Percentiles rank a stretch among this genome's conserved stretches.
phyloP scores from a whole-genome alignment of 805 yeast genomes.

The Wickerhamiella siamensis region DNA sequence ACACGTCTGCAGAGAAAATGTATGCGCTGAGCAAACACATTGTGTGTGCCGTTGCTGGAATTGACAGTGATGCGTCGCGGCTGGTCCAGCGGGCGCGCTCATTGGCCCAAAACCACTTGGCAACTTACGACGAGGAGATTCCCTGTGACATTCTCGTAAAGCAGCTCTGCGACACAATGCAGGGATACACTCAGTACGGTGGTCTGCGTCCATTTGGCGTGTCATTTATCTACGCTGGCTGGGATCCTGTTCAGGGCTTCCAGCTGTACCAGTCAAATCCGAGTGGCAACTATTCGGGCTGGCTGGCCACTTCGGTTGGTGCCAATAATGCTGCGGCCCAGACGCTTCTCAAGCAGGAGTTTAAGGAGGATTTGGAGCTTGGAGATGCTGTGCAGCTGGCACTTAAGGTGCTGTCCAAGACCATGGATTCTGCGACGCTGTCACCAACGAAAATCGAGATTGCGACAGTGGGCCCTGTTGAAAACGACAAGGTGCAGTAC shows the following conservation, averaged over 20 bases:
- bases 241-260: slow-evolving; percentile 76
- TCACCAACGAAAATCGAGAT: slow-evolving; percentile 85
- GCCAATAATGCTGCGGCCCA: slow-evolving; percentile 95
- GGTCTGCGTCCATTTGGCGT: slow-evolving; percentile 98
- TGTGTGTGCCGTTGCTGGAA: slow-evolving; percentile 92
- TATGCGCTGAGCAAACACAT: slow-evolving; percentile 59
- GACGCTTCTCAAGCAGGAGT: slow-evolving; percentile 87
- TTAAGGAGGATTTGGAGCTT: slow-evolving; percentile 58
- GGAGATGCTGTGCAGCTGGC: slow-evolving; percentile 74
- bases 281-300: slow-evolving; percentile 92
- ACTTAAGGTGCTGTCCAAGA: slow-evolving; percentile 79
- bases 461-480: slow-evolving; percentile 51
- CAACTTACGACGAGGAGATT: slow-evolving; percentile 78
- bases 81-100: slow-evolving; percentile 77
- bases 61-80: slow-evolving; percentile 93
- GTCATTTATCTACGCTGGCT: slow-evolving; percentile 89
- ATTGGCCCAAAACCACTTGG: slow-evolving; percentile 69
- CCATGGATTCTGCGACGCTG: slow-evolving; percentile 78
- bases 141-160: slow-evolving; percentile 89
- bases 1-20: slow-evolving; percentile 83
- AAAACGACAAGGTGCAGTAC: slow-evolving; percentile 40
- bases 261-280: slow-evolving; percentile 94
- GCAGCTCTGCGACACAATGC: slow-evolving; percentile 82
- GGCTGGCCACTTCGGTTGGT: slow-evolving; percentile 97
- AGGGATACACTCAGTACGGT: slow-evolving; percentile 97